Evolutionary conservation across 2,329 filamentous ascomycete species (phyloP).

Genomic region (Plectosphaerella plurivora): DNA sequence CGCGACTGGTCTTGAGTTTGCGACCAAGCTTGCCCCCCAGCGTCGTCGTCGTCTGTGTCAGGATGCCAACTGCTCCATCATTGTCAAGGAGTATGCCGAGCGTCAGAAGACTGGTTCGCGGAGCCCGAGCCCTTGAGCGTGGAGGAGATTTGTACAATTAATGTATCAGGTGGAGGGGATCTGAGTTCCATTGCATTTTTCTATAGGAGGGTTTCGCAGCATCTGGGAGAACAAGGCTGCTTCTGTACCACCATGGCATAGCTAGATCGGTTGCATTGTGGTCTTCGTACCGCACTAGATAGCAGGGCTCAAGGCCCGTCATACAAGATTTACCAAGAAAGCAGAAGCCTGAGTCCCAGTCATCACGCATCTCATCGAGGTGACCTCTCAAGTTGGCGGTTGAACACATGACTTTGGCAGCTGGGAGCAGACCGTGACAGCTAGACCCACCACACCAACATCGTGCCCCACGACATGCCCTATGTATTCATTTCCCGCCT

Average conservation of each 20-base stretch:
- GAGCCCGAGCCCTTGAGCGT: conserved; percentile 7
- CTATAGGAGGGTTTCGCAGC: neutral
- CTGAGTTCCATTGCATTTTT: neutral
- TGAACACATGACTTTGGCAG: no score
- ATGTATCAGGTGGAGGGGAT: neutral
- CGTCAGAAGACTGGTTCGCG: conserved; percentile 50
- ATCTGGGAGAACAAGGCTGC: no score
- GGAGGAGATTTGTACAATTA: neutral
- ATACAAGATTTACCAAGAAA: no score
- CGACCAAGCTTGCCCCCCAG: conserved; percentile 67
- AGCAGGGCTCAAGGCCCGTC: no score
- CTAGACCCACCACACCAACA: neutral
- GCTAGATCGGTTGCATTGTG: no score
- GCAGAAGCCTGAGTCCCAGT: no score
- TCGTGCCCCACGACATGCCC: neutral
- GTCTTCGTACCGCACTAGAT: no score
- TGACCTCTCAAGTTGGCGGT: no score
- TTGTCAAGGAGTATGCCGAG: conserved; percentile 74
- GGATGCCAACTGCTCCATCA: conserved; percentile 77
- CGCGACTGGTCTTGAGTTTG: conserved; percentile 89
- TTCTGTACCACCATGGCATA: no score
- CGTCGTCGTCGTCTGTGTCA: conserved; percentile 77
- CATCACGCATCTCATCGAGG: no score
- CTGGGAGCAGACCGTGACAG: neutral
- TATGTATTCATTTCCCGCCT: neutral